Conservation (phyloP, 352 stramenopile species). For the Phytophthora cryptogea region DNA sequence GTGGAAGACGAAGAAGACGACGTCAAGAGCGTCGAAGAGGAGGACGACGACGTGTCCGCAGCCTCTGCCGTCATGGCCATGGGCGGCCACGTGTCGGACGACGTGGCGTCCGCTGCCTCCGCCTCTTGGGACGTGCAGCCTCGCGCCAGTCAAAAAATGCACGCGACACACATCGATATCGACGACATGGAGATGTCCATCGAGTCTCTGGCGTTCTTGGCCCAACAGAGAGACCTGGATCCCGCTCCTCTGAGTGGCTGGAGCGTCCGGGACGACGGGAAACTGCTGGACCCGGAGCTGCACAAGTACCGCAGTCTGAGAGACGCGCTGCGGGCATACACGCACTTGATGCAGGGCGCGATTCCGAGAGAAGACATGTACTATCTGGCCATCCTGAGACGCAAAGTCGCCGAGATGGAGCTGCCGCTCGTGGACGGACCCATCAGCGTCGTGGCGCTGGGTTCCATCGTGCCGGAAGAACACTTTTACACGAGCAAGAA, state of each 20-base stretch:
- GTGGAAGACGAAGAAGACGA: constrained; percentile 13
- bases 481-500: constrained; percentile 80
- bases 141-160: constrained; percentile 7
- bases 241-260: constrained; percentile 35
- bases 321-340: constrained; percentile 55
- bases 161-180: constrained; percentile 18
- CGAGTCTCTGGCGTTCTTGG: constrained; percentile 34
- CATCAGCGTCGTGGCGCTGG: constrained; percentile 59
- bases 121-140: background rate
- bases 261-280: constrained; percentile 45
- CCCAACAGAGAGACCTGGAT: constrained; percentile 47
- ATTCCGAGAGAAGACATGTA: constrained; percentile 76
- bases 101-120: background rate
- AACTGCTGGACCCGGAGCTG: constrained; percentile 42
- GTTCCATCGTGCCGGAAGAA: constrained; percentile 56
- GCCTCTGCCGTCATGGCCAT: constrained; percentile 22
- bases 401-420: constrained; percentile 51
- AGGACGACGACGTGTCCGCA: constrained; percentile 18
- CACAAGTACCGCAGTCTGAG: constrained; percentile 51
- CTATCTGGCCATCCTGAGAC: constrained; percentile 67
- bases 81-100: constrained; percentile 1
- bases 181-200: constrained; percentile 39
- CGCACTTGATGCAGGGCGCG: constrained; percentile 31
- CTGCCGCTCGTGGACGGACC: constrained; percentile 74
- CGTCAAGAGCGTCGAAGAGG: constrained; percentile 11